Evolutionary conservation across 768 basidiomycete species (phyloP).

Genomic region (Tulasnella sp.): DNA sequence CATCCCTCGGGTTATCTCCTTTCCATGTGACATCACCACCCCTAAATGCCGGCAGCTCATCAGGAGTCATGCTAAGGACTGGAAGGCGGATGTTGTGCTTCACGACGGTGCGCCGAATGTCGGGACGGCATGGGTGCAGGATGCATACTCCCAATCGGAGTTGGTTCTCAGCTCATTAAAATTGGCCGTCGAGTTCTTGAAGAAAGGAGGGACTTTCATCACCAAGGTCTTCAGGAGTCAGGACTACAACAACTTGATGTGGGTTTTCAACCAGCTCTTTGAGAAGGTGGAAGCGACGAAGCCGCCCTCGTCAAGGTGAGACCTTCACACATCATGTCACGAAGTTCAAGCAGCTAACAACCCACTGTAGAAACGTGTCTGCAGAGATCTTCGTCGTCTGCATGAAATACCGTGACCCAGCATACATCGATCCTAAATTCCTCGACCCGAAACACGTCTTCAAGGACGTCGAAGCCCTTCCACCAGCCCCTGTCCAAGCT

Average conservation of each 20-base stretch:
- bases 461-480: slow-evolving; percentile 61
- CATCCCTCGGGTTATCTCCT: slow-evolving; percentile 85
- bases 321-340: not conserved
- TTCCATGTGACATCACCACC: slow-evolving; percentile 91
- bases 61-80: slow-evolving; percentile 84
- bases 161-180: slow-evolving; percentile 92
- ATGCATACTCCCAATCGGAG: slow-evolving; percentile 94
- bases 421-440: slow-evolving; percentile 94
- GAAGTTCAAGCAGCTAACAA: not conserved
- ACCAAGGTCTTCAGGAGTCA: slow-evolving; percentile 98
- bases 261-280: slow-evolving; percentile 97
- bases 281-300: slow-evolving; percentile 96
- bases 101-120: slow-evolving; percentile 99
- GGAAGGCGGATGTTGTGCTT: slow-evolving; percentile 97
- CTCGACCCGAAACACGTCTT: slow-evolving; percentile 96
- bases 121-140: slow-evolving; percentile 98
- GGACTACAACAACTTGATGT: slow-evolving; percentile 96
- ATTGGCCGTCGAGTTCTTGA: slow-evolving; percentile 88
- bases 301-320: slow-evolving; percentile 89
- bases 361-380: slow-evolving; percentile 75
- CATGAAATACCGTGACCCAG: slow-evolving; percentile 87
- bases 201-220: slow-evolving; percentile 88
- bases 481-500: slow-evolving; percentile 14
- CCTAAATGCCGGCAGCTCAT: slow-evolving; percentile 79
- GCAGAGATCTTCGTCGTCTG: slow-evolving; percentile 99